Conservation (phyloP, 139 green algal genomes). For the Chlorella sp. region DNA sequence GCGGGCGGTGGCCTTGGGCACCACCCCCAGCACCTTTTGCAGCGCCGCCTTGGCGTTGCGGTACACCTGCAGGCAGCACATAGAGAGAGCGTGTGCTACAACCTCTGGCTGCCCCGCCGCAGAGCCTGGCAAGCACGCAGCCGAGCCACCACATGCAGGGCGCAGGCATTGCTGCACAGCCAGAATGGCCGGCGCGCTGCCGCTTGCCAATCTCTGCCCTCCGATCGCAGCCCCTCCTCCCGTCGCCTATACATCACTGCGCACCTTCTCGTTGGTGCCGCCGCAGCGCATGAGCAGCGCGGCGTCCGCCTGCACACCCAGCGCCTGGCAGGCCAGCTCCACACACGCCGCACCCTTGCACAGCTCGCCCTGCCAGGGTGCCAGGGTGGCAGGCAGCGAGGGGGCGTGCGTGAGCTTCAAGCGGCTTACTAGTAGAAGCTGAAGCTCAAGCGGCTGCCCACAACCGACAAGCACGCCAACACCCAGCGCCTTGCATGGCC, state of each 20-base stretch:
- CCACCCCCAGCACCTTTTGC: conserved; percentile 34
- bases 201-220: too few species aligned
- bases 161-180: background rate
- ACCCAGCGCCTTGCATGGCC: background rate
- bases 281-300: conserved; percentile 2
- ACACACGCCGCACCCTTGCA: conserved; percentile 43
- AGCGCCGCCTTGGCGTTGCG: conserved; percentile 24
- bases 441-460: background rate
- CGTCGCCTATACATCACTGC: background rate
- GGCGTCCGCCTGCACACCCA: conserved; percentile 6
- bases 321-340: conserved; percentile 36
- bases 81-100: background rate
- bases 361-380: conserved; percentile 23
- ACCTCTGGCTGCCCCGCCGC: too few species aligned
- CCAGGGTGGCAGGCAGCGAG: too few species aligned
- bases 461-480: background rate
- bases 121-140: too few species aligned
- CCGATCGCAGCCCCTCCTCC: too few species aligned
- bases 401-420: background rate
- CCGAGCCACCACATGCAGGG: too few species aligned
- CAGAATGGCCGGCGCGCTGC: too few species aligned
- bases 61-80: conserved; percentile 11
- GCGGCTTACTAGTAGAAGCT: background rate
- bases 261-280: conserved; percentile 4
- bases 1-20: conserved; percentile 3